phyloP scores from a whole-genome alignment of 1,284 basidiomycete species.

The Porogramme epimiltina region DNA sequence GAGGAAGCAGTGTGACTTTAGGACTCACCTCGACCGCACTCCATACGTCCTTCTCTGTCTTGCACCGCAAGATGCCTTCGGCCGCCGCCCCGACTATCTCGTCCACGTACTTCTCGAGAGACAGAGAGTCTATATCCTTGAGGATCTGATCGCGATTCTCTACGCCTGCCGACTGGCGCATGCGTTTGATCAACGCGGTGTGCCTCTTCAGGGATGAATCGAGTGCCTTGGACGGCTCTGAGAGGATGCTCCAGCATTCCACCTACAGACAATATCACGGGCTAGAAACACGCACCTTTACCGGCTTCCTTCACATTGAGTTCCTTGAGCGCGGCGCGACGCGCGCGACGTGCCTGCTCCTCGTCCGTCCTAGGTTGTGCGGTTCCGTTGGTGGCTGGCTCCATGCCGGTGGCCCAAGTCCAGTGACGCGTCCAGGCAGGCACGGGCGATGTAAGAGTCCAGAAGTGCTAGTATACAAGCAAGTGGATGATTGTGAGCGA shows the following conservation, averaged over 20 bases:
- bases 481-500: constrained; percentile 1
- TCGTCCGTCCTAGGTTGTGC: constrained; percentile 54
- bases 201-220: constrained; percentile 95
- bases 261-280: background rate
- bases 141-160: constrained; percentile 85
- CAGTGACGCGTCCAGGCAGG: background rate
- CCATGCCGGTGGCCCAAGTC: constrained; percentile 16
- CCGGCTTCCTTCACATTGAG: constrained; percentile 48
- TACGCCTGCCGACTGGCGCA: constrained; percentile 76
- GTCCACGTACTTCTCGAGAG: constrained; percentile 95
- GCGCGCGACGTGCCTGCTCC: constrained; percentile 56
- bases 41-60: constrained; percentile 88
- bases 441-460: background rate
- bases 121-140: constrained; percentile 89
- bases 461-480: background rate
- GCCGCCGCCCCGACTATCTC: constrained; percentile 88
- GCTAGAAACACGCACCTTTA: constrained; percentile 42
- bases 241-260: background rate
- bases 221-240: constrained; percentile 64
- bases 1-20: background rate
- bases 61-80: constrained; percentile 87
- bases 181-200: constrained; percentile 89
- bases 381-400: constrained; percentile 19
- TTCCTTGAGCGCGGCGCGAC: constrained; percentile 57
- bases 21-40: constrained; percentile 84